phyloP scores from a whole-genome alignment of 768 basidiomycete genomes.

The Chalciporus sphaerocephalus region DNA sequence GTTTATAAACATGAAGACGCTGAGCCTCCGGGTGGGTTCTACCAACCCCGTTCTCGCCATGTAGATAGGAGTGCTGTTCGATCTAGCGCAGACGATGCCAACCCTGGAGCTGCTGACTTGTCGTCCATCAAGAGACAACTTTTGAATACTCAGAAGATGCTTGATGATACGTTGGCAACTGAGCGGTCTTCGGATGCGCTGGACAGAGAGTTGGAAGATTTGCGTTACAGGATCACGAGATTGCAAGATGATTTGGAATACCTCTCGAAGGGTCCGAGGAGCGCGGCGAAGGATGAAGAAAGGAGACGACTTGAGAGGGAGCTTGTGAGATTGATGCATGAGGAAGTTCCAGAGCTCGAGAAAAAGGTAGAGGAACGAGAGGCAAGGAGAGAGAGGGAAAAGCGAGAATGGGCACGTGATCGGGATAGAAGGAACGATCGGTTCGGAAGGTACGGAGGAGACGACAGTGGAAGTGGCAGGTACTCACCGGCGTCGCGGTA shows the following conservation, averaged over 20 bases:
- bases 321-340: slow-evolving; percentile 79
- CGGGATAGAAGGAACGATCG: slow-evolving; percentile 82
- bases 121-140: slow-evolving; percentile 84
- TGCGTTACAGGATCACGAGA: slow-evolving; percentile 78
- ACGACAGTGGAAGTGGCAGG: slow-evolving; percentile 27
- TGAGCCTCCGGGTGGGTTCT: slow-evolving; percentile 58
- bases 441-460: slow-evolving; percentile 63
- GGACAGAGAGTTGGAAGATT: slow-evolving; percentile 84
- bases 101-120: slow-evolving; percentile 59
- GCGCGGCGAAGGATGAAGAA: slow-evolving; percentile 77
- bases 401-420: slow-evolving; percentile 71
- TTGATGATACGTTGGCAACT: slow-evolving; percentile 69
- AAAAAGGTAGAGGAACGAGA: slow-evolving; percentile 76
- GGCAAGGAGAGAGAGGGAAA: slow-evolving; percentile 70
- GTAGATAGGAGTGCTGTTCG: slow-evolving; percentile 81
- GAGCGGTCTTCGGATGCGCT: slow-evolving; percentile 83
- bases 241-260: slow-evolving; percentile 92
- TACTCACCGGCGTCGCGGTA: slow-evolving; percentile 31
- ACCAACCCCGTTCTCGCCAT: slow-evolving; percentile 78
- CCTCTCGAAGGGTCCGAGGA: slow-evolving; percentile 68
- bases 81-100: slow-evolving; percentile 63
- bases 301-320: slow-evolving; percentile 84
- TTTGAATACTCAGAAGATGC: slow-evolving; percentile 70
- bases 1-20: slow-evolving; percentile 82
- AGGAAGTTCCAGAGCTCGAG: slow-evolving; percentile 88